Base-by-base conservation (phyloP, 2,329 filamentous ascomycete species). In the Trichoderma aggressivum region DNA sequence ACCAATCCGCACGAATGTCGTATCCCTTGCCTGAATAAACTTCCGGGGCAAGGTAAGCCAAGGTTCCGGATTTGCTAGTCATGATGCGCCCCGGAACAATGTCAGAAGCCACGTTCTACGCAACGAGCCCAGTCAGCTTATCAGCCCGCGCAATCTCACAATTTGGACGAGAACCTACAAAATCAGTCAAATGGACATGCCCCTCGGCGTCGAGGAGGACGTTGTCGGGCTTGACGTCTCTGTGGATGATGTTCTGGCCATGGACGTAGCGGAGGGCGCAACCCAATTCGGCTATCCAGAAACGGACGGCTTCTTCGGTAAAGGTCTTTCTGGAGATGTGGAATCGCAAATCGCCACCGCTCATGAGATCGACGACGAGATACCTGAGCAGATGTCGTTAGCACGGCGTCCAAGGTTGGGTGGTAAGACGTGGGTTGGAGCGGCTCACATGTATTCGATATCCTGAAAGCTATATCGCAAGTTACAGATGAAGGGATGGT, bases 391-490 rank as follows among this genome's bases (percentile, higher is more conserved):
- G 32, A 11, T 39, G 62, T 71, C 72, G 32, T 59, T 12, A 67
- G 36, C 36, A 64, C 26, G 18, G 47, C 16, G 2, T 12, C 26
- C 16, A 7, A n/a, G 10, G 16, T 14, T 61, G 43, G 28, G 56
- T 14, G 6, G 65, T 30, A 16, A 7, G 24, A 30, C 50, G 12
- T 6, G 24, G 36, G 36, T 3, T 30, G 21, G 24, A 30, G 30
- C 64, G 72, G 81, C 92, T 78, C 86, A 97, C 94, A 99, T 92
- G 83, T 99, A 99, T 82, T 99, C 96, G 77, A 98, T 94, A 82
- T 99, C 96, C 83, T 99, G 96, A 80, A 99, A 99, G 83, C 94
- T 98, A 84, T 98, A 99, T 78, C 96, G 92, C 85, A 99, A 85
- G 82, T 99, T 99, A 85, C 95, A 98, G 76, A 99, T 92, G 81